Evolutionary conservation across 331 rosid genomes (phyloP), one percentile per base, ranked within the genome.

Genomic region (Acacia pycnantha): DNA sequence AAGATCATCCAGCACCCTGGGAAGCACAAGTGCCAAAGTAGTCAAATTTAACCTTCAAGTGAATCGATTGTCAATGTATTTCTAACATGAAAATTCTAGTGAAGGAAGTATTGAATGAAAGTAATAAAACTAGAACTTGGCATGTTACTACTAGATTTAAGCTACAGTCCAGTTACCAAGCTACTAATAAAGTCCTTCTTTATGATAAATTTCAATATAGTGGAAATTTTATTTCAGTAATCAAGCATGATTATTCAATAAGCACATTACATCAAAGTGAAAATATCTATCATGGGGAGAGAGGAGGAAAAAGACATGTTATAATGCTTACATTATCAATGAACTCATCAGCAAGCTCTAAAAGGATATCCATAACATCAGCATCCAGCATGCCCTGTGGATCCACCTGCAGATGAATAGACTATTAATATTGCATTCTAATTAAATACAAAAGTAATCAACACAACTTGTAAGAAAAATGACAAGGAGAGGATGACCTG

Each of bases 341-440:
- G 90, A 96, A 96, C 82, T 94, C 98, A 83, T 96, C 99, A 35
- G 98, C 97, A 79, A 96, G 86, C 94, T 96, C 99, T 84, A 96
- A 91, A 78, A 96, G 97, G 82, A 94, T 82, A 82, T 96, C 98
- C 85, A 88, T 88, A 84, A 96, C 95, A 81, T 87, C 97, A 75
- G 97, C 93, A 53, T 92, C 98, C 91, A 96, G 87, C 86, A 78
- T 96, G 82, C 92, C 97, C 77, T 88, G 94, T 59, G 98, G 89
- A 91, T 96, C 94, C 71, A 96, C 95, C 99, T 94, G 91, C 74
- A 69, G 19, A 81, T 41, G 69, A 75, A 80, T 47, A 85, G 73
- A 81, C 83, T 59, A 70, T 78, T 59, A 11, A 4, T 59, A 59
- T 59, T 59, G 12, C 33, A 58, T 58, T 69, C 33, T 3, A 21